A percentile compares a stretch with the other conserved stretches of the same genome.
phyloP scores from a whole-genome alignment of 257 asterid species.

The Solanum chmielewskii region DNA sequence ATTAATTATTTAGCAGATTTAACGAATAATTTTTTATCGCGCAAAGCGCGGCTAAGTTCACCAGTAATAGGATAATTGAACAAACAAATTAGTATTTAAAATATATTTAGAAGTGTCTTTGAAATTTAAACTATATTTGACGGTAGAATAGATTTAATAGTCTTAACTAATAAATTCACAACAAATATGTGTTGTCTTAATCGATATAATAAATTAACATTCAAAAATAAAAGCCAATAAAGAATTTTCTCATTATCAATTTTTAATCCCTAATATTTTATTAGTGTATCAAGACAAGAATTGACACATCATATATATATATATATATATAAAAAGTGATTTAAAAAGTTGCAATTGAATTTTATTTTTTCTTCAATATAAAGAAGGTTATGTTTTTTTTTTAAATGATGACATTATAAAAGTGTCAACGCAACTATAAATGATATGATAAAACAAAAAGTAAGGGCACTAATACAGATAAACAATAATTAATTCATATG shows the following conservation, averaged over 20 bases:
- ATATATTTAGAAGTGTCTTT: not conserved
- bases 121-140: not conserved
- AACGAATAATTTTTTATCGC: too few species aligned
- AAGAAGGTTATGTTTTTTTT: not conserved
- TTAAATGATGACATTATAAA: not conserved
- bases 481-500: not conserved
- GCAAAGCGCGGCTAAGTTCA: too few species aligned
- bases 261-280: not conserved
- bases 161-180: not conserved
- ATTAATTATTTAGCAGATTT: too few species aligned
- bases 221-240: not conserved
- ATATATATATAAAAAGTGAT: not conserved
- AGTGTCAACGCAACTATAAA: not conserved
- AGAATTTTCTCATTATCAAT: not conserved
- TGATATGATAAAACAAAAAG: not conserved
- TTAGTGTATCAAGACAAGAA: not conserved
- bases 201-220: not conserved
- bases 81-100: not conserved
- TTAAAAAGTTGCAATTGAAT: not conserved
- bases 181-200: not conserved
- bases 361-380: not conserved
- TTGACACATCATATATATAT: not conserved
- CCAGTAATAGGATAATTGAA: not conserved
- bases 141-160: not conserved
- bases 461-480: not conserved